Evolutionary conservation across 2,329 filamentous ascomycete genomes (phyloP).

Genomic region (Fusarium tjaetaba): DNA sequence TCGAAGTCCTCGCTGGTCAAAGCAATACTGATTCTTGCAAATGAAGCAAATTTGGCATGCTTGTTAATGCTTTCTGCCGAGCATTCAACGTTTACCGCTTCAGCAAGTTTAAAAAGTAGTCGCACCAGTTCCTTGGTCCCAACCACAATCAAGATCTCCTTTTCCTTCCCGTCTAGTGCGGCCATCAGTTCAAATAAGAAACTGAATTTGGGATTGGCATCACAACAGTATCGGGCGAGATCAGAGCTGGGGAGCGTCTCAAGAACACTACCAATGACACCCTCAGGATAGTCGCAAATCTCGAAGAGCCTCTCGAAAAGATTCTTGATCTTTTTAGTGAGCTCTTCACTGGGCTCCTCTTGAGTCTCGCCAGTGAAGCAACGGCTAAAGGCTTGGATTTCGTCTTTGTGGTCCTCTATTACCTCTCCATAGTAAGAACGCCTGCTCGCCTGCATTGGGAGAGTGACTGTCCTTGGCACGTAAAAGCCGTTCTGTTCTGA

Average conservation of each 20-base stretch:
- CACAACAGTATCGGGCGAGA: conserved; percentile 63
- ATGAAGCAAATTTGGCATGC: conserved; percentile 46
- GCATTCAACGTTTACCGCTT: conserved; percentile 51
- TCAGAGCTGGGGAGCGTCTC: conserved; percentile 52
- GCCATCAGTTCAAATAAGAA: conserved; percentile 64
- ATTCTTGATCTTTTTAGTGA: conserved; percentile 59
- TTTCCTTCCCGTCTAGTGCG: conserved; percentile 54
- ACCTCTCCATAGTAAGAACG: conserved; percentile 63
- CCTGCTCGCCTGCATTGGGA: conserved; percentile 65
- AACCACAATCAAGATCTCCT: conserved; percentile 64
- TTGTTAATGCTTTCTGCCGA: conserved; percentile 47
- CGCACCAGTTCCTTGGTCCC: conserved; percentile 61
- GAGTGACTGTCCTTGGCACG: conserved; percentile 61
- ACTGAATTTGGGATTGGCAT: conserved; percentile 68
- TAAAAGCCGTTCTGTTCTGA: conserved; percentile 13
- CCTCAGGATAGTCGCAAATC: conserved; percentile 67
- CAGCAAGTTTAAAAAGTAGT: conserved; percentile 62
- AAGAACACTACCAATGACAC: conserved; percentile 57
- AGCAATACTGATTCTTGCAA: conserved; percentile 55
- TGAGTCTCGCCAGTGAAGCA: conserved; percentile 54
- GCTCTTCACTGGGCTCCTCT: conserved; percentile 50
- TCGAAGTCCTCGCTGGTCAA: conserved; percentile 53
- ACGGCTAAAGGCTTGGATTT: conserved; percentile 58
- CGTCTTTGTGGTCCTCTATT: conserved; percentile 55
- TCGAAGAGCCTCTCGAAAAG: conserved; percentile 63